Evolutionary conservation across 306 rosid genomes (phyloP).

Genomic region (Spatholobus suberectus): DNA sequence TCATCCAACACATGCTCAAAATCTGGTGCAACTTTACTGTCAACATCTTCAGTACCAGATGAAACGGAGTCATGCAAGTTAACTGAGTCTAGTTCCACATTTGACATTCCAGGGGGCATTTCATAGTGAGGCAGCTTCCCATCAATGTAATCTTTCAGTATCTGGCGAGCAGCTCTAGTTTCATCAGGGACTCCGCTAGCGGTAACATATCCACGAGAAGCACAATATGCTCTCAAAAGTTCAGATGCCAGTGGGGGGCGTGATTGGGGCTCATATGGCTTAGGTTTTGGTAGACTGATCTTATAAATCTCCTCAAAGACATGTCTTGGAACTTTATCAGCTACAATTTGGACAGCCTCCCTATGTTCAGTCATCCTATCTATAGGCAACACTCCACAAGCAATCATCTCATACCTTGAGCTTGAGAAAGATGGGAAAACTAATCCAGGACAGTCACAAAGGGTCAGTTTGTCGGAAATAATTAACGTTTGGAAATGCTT

Average conservation of each 20-base stretch:
- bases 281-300: conserved; percentile 74
- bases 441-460: conserved; percentile 88
- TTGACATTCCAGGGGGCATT: conserved; percentile 61
- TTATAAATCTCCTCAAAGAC: conserved; percentile 66
- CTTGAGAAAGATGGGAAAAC: conserved; percentile 89
- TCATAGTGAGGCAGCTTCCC: conserved; percentile 80
- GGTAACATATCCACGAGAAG: conserved; percentile 78
- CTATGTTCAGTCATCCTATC: conserved; percentile 81
- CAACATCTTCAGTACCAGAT: conserved; percentile 43
- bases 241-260: conserved; percentile 79
- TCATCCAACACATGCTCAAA: conserved; percentile 62
- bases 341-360: conserved; percentile 81
- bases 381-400: conserved; percentile 82
- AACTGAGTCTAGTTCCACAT: conserved; percentile 34
- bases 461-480: conserved; percentile 71
- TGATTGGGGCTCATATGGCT: conserved; percentile 70
- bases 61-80: conserved; percentile 41
- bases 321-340: conserved; percentile 65
- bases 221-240: conserved; percentile 69
- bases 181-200: conserved; percentile 84
- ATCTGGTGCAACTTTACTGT: conserved; percentile 36
- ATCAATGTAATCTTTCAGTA: conserved; percentile 77
- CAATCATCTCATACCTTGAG: conserved; percentile 81
- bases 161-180: conserved; percentile 84
- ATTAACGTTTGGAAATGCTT: conserved; percentile 88